These are phyloP conservation scores for Eucalyptus victrix DNA, from an alignment of 345 rosid genomes.

Conservation along the genomic window DNA sequence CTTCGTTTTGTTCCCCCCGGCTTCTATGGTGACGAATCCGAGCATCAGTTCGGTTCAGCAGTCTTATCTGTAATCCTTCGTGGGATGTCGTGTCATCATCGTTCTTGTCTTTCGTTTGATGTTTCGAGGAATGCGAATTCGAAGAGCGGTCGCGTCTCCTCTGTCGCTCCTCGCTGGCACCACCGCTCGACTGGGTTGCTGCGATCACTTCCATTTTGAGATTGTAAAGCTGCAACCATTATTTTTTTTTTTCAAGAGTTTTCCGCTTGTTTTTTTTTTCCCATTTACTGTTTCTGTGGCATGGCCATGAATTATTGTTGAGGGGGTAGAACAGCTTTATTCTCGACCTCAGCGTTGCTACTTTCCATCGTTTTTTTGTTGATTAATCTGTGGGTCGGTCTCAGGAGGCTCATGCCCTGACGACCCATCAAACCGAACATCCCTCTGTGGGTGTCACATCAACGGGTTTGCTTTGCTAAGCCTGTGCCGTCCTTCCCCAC, in stretches of 20 bases:
- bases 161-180: neutral
- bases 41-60: neutral
- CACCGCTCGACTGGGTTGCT: neutral
- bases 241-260: neutral
- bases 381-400: neutral
- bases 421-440: neutral
- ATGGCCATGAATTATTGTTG: neutral
- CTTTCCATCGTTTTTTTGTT: neutral
- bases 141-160: neutral
- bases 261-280: neutral
- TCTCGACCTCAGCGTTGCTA: neutral
- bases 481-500: neutral
- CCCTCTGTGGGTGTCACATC: neutral
- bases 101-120: neutral
- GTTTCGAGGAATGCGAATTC: neutral
- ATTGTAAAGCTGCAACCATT: neutral
- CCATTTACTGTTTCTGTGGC: neutral
- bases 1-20: neutral
- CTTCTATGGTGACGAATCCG: neutral
- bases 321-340: neutral
- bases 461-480: neutral
- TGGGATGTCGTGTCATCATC: neutral
- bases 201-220: neutral
- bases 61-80: neutral
- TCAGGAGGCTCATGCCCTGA: neutral